Evolutionary conservation across 352 stramenopile species (phyloP), one percentile per base, ranked within the genome.

Genomic region (Phytophthora cryptogea): DNA sequence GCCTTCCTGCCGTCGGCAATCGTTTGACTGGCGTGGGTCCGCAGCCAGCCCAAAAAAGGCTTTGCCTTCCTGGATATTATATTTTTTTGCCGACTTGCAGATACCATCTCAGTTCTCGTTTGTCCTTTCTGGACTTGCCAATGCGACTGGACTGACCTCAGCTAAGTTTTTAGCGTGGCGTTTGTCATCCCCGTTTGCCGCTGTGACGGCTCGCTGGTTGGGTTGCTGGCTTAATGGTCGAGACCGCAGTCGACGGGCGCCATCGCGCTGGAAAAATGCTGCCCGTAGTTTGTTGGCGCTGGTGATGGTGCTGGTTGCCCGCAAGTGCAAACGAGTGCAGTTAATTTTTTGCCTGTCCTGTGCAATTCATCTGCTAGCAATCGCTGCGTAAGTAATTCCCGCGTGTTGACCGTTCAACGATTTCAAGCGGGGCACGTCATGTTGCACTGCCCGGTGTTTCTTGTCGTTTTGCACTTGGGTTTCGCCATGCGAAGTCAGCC

Each of bases 331-430:
- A 36, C 31, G 31, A 36, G 9, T 36, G 31, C 36, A 23, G n/a
- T 23, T 16, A 46, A 31, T 31, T 16, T 46, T 46, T 30, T 32
- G 41, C 41, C 41, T 47, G 41, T 32, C 17, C 17, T 32, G 37
- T 30, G 20, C 41, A n/a, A 33, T 47, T 5, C 40, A 46, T 14
- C 8, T 46, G 40, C 20, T 46, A 28, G 30, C 49, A 57, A 43
- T 57, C 11, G 42, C 42, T 47, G 26, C 13, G 54, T 62, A 16
- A 37, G 54, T 62, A 62, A 62, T 28, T 35, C 35, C 8, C 31
- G 48, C 44, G 57, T 41, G 54, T 49, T 49, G 54, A 62, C 43
- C 30, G 42, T 54, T 68, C 59, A 59, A 68, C 33, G n/a, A 44
- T 44, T 43, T 28, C 14, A 20, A 8, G 35, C 14, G 35, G 11